These are phyloP conservation scores for Ocimum tenuiflorum DNA, from an alignment of 257 asterid species.

Conservation along the genomic window DNA sequence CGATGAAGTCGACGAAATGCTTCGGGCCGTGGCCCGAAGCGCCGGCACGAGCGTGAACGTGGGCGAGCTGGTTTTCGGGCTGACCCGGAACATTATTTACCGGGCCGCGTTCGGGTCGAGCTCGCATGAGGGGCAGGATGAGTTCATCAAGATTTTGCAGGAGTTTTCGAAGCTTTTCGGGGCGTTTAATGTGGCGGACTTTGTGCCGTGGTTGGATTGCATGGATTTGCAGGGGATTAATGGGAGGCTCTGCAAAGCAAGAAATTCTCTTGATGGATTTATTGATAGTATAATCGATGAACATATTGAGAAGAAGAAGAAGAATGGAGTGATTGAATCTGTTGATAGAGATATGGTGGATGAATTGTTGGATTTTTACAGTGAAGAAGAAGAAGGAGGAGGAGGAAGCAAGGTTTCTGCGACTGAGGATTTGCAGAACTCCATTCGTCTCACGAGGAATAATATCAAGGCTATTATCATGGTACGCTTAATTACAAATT, in stretches of 20 bases:
- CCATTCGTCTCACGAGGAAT: constrained; percentile 50
- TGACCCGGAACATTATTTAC: constrained; percentile 51
- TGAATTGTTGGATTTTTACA: constrained; percentile 58
- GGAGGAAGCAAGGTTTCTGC: constrained; percentile 35
- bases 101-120: constrained; percentile 78
- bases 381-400: constrained; percentile 40
- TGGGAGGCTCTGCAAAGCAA: constrained; percentile 42
- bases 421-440: constrained; percentile 44
- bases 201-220: constrained; percentile 53
- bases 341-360: constrained; percentile 71
- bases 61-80: constrained; percentile 75
- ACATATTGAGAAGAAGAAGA: constrained; percentile 39
- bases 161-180: constrained; percentile 77
- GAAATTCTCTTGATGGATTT: constrained; percentile 69
- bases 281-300: constrained; percentile 62
- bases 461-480: constrained; percentile 81
- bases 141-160: constrained; percentile 55
- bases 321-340: neutral
- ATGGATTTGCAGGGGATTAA: constrained; percentile 56
- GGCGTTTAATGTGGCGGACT: constrained; percentile 66
- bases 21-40: constrained; percentile 25
- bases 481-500: constrained; percentile 29
- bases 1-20: constrained; percentile 49
- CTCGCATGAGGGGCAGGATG: constrained; percentile 54
- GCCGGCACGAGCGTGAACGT: constrained; percentile 39